Percentiles rank a stretch among this genome's conserved stretches.
These are phyloP conservation scores for Aspergillus calidoustus DNA, from an alignment of 2,329 filamentous ascomycete species.

Conservation along the genomic window DNA sequence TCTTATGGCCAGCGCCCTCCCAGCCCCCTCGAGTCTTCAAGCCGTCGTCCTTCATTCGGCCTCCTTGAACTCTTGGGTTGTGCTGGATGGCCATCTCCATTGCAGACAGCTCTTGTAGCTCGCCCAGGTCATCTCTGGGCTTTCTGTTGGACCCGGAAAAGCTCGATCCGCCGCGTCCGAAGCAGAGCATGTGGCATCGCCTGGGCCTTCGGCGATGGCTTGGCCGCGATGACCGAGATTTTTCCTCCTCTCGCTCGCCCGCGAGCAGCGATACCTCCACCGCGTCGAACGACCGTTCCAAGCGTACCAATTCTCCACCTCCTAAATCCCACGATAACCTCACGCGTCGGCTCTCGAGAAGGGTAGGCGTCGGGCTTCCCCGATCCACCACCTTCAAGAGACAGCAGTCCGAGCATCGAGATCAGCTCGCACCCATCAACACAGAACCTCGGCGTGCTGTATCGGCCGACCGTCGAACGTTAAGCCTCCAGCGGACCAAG, in stretches of 20 bases:
- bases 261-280: constrained; percentile 21
- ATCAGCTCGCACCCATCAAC: constrained; percentile 70
- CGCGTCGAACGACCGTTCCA: constrained; percentile 21
- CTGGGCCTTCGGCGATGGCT: constrained; percentile 48
- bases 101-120: constrained; percentile 44
- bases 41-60: constrained; percentile 36
- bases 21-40: constrained; percentile 40
- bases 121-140: constrained; percentile 37
- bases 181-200: constrained; percentile 53
- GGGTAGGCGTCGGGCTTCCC: constrained; percentile 77
- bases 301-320: constrained; percentile 16
- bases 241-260: constrained; percentile 33
- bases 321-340: constrained; percentile 37
- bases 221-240: constrained; percentile 45
- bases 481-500: constrained; percentile 50
- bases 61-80: constrained; percentile 31
- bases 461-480: constrained; percentile 57
- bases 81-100: constrained; percentile 50
- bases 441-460: constrained; percentile 69
- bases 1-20: constrained; percentile 45
- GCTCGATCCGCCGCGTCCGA: constrained; percentile 35
- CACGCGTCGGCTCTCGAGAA: constrained; percentile 42
- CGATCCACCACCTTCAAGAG: constrained; percentile 79
- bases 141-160: constrained; percentile 42
- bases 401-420: constrained; percentile 78